Base-by-base conservation (phyloP, 768 basidiomycete genomes). In the Tulasnella sp. region DNA sequence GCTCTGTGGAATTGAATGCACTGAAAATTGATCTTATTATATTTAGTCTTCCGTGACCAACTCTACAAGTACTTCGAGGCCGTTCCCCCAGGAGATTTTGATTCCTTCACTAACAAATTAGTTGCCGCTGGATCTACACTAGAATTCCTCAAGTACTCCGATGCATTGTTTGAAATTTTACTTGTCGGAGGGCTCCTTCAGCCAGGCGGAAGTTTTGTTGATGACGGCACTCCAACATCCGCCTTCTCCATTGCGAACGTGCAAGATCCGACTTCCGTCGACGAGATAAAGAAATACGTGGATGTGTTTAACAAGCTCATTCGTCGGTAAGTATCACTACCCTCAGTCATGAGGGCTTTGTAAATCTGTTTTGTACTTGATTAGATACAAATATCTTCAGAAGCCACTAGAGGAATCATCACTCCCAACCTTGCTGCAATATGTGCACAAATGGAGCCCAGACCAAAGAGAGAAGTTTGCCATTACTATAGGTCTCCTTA, bases 341-440 rank as follows among this genome's bases (percentile, higher is more conserved):
- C 24, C 22, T 4, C 20, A 25, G 16, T 29, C 48, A 12, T 15
- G 19, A 49, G 10, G 37, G 33, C 9, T 43, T n/a, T 37, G 24
- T 53, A 16, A 48, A 24, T 24, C 13, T 5, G 12, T 44, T 31
- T 46, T 10, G 25, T 33, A 24, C 25, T 51, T 57, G 45, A 57
- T 37, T 32, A 93, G 91, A 69, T 98, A 96, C 75, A 96, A 96
- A 68, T 99, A 98, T 74, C 86, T 99, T 60, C 93, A 96, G 68
- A 90, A 83, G 67, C 90, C 93, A 37, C 79, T 99, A 42, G 93
- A 96, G 66, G 83, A 80, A 64, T 75, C 73, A 31, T 75, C 86
- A 48, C 74, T 98, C 12, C 87, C 88, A 3, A 74, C 74, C 39
- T 73, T 98, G 43, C 69, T 99, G 54, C 91, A 96, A 67, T 89